These are phyloP conservation scores for Pyrus pyrifolia DNA, from an alignment of 306 rosid genomes.

Conservation along the genomic window DNA sequence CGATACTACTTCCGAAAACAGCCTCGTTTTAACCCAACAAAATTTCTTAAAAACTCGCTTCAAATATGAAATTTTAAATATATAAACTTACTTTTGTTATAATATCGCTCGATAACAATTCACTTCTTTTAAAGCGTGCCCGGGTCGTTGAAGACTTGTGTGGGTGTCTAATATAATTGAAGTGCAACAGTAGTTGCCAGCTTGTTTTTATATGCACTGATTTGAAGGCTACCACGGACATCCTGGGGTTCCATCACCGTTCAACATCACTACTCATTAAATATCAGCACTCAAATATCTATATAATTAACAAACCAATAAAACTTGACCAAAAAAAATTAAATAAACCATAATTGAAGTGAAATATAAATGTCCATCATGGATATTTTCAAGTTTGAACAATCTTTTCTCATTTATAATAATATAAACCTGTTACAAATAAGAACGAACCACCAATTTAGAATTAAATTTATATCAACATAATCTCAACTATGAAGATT, in stretches of 20 bases:
- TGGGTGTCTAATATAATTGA: too few species aligned
- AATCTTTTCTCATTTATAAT: not conserved
- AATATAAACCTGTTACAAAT: not conserved
- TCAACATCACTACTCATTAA: not conserved
- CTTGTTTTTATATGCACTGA: not conserved
- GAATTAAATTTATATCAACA: too few species aligned
- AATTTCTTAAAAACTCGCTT: too few species aligned
- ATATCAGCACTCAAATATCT: not conserved
- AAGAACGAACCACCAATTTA: not conserved
- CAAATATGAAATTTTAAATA: too few species aligned
- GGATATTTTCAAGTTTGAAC: not conserved
- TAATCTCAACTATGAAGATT: too few species aligned
- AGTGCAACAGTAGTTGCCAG: conserved; percentile 2
- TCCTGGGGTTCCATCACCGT: conserved; percentile 4
- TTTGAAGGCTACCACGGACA: conserved; percentile 23
- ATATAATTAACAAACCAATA: not conserved
- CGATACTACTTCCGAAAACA: fast-evolving
- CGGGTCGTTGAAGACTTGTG: too few species aligned
- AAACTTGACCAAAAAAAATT: not conserved
- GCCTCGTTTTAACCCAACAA: too few species aligned
- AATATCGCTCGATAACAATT: too few species aligned
- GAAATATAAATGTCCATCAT: conserved; percentile 1
- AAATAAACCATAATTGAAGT: not conserved
- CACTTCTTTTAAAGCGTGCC: too few species aligned
- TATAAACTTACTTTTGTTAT: too few species aligned